Conservation (phyloP, 169 alveolate species). For the Plasmodium knowlesi region DNA sequence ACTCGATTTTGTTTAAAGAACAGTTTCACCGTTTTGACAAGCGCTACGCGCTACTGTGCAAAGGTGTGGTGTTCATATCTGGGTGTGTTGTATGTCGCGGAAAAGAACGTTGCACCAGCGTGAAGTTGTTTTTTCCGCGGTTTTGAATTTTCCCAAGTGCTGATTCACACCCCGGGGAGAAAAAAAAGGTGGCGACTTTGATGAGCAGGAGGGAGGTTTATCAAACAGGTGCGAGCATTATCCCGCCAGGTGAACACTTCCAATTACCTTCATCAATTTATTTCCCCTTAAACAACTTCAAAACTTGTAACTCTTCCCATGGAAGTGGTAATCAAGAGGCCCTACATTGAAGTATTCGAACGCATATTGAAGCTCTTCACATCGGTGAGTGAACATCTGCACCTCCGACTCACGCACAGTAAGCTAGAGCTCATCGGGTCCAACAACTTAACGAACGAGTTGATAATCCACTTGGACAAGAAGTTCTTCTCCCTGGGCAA, state of each 20-base stretch:
- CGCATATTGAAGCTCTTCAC: constrained; percentile 45
- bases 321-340: constrained; percentile 50
- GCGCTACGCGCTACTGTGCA: background rate
- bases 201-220: background rate
- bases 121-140: background rate
- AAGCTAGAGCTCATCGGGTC: constrained; percentile 49
- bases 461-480: constrained; percentile 41
- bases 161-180: background rate
- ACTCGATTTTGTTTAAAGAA: background rate
- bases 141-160: background rate
- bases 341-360: constrained; percentile 72
- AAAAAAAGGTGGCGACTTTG: background rate
- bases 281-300: background rate
- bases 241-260: background rate
- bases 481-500: constrained; percentile 13
- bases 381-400: constrained; percentile 23
- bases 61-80: background rate
- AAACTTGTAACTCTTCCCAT: background rate
- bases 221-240: background rate
- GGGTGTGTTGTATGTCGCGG: background rate
- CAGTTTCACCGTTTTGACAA: background rate
- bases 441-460: constrained; percentile 36
- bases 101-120: background rate
- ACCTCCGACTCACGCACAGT: constrained; percentile 34
- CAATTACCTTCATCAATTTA: background rate